phyloP scores from a whole-genome alignment of 805 yeast genomes.

The Starmerella vaccinii region DNA sequence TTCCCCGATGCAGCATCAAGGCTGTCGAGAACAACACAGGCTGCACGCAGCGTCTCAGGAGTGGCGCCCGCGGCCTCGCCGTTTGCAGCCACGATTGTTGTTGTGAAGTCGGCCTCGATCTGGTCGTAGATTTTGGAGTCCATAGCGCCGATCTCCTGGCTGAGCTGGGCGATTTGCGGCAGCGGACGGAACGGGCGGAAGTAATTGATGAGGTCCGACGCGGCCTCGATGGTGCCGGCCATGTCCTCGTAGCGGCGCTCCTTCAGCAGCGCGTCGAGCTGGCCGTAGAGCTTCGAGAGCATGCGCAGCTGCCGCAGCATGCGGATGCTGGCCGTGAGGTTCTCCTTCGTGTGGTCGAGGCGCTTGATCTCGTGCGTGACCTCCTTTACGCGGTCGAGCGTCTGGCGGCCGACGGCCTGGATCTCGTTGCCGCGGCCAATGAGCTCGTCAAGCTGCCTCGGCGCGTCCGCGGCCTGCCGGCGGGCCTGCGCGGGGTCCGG shows the following conservation, averaged over 20 bases:
- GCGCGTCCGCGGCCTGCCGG: slow-evolving; percentile 24
- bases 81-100: slow-evolving; percentile 18
- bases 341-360: slow-evolving; percentile 73
- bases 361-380: slow-evolving; percentile 71
- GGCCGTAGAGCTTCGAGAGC: slow-evolving; percentile 64
- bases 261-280: slow-evolving; percentile 41
- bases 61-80: not conserved
- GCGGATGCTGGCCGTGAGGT: slow-evolving; percentile 75
- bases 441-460: slow-evolving; percentile 31
- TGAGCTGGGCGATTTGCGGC: slow-evolving; percentile 61
- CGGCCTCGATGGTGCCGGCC: slow-evolving; percentile 54
- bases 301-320: slow-evolving; percentile 78
- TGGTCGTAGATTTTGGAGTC: slow-evolving; percentile 57
- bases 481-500: slow-evolving; percentile 32
- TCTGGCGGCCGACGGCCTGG: slow-evolving; percentile 18
- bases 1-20: slow-evolving; percentile 35
- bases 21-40: slow-evolving; percentile 61
- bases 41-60: slow-evolving; percentile 32
- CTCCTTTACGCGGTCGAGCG: slow-evolving; percentile 20
- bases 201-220: slow-evolving; percentile 57
- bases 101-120: slow-evolving; percentile 58
- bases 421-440: slow-evolving; percentile 11
- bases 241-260: slow-evolving; percentile 45
- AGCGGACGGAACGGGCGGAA: slow-evolving; percentile 76
- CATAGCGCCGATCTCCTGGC: slow-evolving; percentile 47